Conservation (phyloP, 345 rosid species). For the Boechera stricta region DNA sequence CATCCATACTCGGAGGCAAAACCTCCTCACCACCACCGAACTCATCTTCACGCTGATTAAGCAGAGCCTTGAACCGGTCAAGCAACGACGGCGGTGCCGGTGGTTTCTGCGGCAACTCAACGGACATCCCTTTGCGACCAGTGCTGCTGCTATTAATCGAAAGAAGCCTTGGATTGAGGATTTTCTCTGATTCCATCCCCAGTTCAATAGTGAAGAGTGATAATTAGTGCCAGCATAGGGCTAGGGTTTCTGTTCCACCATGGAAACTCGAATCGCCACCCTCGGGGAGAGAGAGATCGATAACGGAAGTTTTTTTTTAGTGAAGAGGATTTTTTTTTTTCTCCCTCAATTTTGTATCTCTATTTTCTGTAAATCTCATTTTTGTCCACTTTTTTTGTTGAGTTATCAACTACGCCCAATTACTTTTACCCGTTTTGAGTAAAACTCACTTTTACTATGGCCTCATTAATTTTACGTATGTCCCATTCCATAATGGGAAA, state of each 20-base stretch:
- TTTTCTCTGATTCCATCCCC: conserved; percentile 45
- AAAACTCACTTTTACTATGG: neutral
- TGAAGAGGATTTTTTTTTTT: conserved; percentile 28
- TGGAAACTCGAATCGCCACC: conserved; percentile 44
- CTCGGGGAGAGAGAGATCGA: neutral
- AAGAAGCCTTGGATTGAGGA: conserved; percentile 40
- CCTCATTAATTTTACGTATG: neutral
- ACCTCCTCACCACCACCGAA: conserved; percentile 48
- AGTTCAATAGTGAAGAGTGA: conserved; percentile 34
- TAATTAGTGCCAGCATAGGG: conserved; percentile 30
- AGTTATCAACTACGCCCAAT: neutral
- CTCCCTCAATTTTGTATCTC: conserved; percentile 13
- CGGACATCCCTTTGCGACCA: conserved; percentile 53
- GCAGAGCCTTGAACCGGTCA: conserved; percentile 67
- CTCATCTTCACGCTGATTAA: conserved; percentile 71
- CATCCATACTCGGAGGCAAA: conserved; percentile 50
- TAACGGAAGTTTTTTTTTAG: conserved; percentile 36
- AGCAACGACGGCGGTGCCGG: conserved; percentile 59
- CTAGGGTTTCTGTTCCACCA: conserved; percentile 48
- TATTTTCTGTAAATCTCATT: conserved; percentile 14
- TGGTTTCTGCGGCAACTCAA: conserved; percentile 66
- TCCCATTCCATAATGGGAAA: neutral
- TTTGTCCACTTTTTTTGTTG: neutral
- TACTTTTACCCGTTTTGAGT: neutral
- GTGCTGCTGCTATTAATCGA: conserved; percentile 21